Conservation (phyloP, 768 basidiomycete species). For the Cubamyces sp. region DNA sequence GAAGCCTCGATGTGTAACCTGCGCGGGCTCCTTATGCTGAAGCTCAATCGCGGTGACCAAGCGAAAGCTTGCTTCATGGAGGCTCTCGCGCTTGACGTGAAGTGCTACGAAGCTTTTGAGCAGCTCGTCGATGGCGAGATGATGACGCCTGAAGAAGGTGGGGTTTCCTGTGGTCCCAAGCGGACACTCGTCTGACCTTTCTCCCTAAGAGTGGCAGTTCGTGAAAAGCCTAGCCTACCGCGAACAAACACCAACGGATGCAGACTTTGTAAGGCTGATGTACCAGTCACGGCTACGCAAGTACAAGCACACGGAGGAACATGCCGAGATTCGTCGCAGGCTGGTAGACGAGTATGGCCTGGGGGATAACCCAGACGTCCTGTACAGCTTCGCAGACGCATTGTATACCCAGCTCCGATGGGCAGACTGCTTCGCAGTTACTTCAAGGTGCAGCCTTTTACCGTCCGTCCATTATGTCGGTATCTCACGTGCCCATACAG, state of each 20-base stretch:
- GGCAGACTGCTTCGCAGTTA: constrained; percentile 93
- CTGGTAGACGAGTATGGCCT: constrained; percentile 84
- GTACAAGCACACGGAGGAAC: constrained; percentile 83
- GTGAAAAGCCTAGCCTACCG: constrained; percentile 82
- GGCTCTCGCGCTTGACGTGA: constrained; percentile 90
- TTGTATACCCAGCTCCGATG: constrained; percentile 53
- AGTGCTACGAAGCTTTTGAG: constrained; percentile 95
- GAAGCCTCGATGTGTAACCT: constrained; percentile 98
- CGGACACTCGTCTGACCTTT: background rate
- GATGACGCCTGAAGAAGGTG: constrained; percentile 96
- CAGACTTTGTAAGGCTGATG: constrained; percentile 89
- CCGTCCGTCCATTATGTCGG: constrained; percentile 8
- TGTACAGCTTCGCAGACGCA: constrained; percentile 54
- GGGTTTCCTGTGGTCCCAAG: constrained; percentile 10
- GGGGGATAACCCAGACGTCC: constrained; percentile 89
- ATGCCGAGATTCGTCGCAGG: constrained; percentile 75
- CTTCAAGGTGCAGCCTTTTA: constrained; percentile 66
- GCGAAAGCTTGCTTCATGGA: constrained; percentile 98
- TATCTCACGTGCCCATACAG: constrained; percentile 44
- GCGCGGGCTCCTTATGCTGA: constrained; percentile 91
- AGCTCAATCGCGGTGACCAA: constrained; percentile 85
- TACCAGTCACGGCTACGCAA: constrained; percentile 92
- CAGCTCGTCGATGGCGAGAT: constrained; percentile 90
- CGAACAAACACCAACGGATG: constrained; percentile 85
- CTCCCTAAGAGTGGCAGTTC: constrained; percentile 88